These are phyloP conservation scores for Collybia sordida DNA, from an alignment of 768 basidiomycete genomes.

Conservation along the genomic window DNA sequence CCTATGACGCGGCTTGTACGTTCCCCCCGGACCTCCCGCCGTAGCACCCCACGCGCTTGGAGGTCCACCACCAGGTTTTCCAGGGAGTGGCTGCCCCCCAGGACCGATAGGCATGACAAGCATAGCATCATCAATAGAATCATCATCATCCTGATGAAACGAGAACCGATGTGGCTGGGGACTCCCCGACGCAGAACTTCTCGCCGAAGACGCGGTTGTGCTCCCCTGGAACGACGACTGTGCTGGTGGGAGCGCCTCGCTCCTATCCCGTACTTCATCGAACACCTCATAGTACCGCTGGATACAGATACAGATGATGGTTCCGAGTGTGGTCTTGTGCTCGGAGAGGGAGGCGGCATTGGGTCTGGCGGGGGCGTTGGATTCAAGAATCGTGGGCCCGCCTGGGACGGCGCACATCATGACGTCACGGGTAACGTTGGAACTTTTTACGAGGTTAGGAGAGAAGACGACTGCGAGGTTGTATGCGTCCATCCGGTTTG, in stretches of 20 bases:
- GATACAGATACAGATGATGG: slow-evolving; percentile 74
- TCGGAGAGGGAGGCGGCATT: background rate
- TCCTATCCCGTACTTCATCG: slow-evolving; percentile 74
- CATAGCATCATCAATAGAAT: slow-evolving; percentile 69
- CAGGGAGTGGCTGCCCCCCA: slow-evolving; percentile 10
- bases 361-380: slow-evolving; percentile 16
- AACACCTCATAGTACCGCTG: slow-evolving; percentile 85
- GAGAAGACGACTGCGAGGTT: slow-evolving; percentile 80
- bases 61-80: slow-evolving; percentile 17
- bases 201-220: slow-evolving; percentile 5
- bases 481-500: slow-evolving; percentile 80
- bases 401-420: slow-evolving; percentile 68
- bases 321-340: slow-evolving; percentile 58
- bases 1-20: slow-evolving; percentile 40
- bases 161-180: slow-evolving; percentile 14
- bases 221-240: slow-evolving; percentile 15
- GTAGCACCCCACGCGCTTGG: slow-evolving; percentile 37
- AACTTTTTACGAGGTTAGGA: slow-evolving; percentile 75
- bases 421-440: slow-evolving; percentile 70
- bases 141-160: slow-evolving; percentile 46
- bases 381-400: slow-evolving; percentile 36
- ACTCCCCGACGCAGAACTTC: slow-evolving; percentile 16
- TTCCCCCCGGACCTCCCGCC: slow-evolving; percentile 7
- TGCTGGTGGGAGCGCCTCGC: slow-evolving; percentile 50
- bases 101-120: slow-evolving; percentile 72